Conservation (phyloP, 2,329 filamentous ascomycete genomes). For the Tolypocladium inflatum region DNA sequence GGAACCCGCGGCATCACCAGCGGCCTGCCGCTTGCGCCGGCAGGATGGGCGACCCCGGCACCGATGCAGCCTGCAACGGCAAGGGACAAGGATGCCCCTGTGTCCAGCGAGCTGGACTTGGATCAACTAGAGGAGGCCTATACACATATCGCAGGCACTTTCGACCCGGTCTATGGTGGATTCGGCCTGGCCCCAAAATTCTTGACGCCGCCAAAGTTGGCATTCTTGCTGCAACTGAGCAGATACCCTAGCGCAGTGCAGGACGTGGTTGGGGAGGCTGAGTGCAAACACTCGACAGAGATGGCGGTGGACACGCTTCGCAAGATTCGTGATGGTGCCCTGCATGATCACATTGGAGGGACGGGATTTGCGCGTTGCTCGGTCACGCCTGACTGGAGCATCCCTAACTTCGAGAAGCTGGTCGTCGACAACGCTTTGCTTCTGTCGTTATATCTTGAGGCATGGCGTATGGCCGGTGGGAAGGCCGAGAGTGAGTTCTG, state of each 20-base stretch:
- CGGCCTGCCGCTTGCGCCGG: constrained; percentile 16
- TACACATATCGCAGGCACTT: constrained; percentile 69
- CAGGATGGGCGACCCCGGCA: constrained; percentile 20
- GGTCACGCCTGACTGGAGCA: constrained; percentile 82
- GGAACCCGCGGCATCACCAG: constrained; percentile 28
- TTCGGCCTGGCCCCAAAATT: constrained; percentile 84
- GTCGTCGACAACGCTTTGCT: constrained; percentile 87
- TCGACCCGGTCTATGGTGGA: constrained; percentile 68
- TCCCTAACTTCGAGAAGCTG: constrained; percentile 97
- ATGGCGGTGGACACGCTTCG: constrained; percentile 78
- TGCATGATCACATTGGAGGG: constrained; percentile 46
- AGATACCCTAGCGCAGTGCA: constrained; percentile 63
- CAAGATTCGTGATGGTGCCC: constrained; percentile 52
- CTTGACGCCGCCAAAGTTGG: constrained; percentile 74
- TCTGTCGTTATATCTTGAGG: constrained; percentile 75
- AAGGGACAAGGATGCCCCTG: constrained; percentile 14
- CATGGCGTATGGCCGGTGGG: constrained; percentile 52
- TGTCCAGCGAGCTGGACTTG: constrained; percentile 67
- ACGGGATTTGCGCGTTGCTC: constrained; percentile 64
- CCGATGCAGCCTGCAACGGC: constrained; percentile 13
- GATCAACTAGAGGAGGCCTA: constrained; percentile 89
- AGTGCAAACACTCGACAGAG: constrained; percentile 61
- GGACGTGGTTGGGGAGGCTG: constrained; percentile 79
- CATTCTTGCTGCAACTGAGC: constrained; percentile 68
- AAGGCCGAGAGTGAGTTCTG: constrained; percentile 60